These are phyloP conservation scores for Chaetoceros muelleri DNA, from an alignment of 108 stramenopile genomes.

Conservation along the genomic window DNA sequence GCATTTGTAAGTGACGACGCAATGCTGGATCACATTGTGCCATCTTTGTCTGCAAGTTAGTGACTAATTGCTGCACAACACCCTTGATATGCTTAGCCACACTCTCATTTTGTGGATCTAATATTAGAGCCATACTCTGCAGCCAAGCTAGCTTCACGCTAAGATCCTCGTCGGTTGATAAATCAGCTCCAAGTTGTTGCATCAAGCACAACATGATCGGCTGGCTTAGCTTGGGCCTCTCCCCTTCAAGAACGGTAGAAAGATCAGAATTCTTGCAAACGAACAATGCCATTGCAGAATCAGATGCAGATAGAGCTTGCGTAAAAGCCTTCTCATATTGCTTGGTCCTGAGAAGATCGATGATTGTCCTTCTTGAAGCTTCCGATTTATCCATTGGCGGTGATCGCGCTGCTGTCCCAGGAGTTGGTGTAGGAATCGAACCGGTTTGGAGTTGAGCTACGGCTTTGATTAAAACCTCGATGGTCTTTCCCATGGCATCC, in stretches of 20 bases:
- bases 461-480: conserved; percentile 42
- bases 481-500: conserved; percentile 32
- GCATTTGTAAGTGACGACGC: conserved; percentile 58
- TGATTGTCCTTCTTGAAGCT: conserved; percentile 38
- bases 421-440: not conserved
- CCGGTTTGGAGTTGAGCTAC: conserved; percentile 28
- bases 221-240: conserved; percentile 42
- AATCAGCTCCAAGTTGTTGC: conserved; percentile 72
- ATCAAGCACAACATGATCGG: conserved; percentile 78
- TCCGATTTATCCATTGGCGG: conserved; percentile 8
- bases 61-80: conserved; percentile 52
- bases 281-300: conserved; percentile 58
- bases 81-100: conserved; percentile 54
- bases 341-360: conserved; percentile 22
- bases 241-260: conserved; percentile 35
- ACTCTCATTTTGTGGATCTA: conserved; percentile 60
- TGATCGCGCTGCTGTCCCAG: not conserved
- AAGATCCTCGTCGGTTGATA: conserved; percentile 37
- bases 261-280: conserved; percentile 47
- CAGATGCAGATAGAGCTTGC: conserved; percentile 56
- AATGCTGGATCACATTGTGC: conserved; percentile 41
- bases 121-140: conserved; percentile 72
- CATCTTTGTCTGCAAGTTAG: conserved; percentile 52
- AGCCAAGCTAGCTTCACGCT: conserved; percentile 67
- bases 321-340: conserved; percentile 74